These are phyloP conservation scores for Apiosordaria backusii DNA, from an alignment of 495 filamentous ascomycete genomes.

Conservation along the genomic window DNA sequence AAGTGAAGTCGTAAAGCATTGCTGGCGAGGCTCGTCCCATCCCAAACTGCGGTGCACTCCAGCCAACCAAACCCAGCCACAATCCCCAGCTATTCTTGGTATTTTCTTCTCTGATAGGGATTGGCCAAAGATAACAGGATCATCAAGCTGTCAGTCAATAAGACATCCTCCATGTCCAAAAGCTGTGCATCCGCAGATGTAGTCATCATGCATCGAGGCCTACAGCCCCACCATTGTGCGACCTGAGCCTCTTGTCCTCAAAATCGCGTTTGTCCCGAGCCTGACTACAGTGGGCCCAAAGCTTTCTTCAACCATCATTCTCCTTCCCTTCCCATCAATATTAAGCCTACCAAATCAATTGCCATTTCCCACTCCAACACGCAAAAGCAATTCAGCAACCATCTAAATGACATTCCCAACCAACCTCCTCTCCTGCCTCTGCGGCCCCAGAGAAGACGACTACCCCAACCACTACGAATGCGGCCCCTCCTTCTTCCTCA, in stretches of 20 bases:
- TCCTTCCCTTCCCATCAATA: neutral
- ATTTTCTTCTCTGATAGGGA: neutral
- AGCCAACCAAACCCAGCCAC: neutral
- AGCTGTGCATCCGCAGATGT: neutral
- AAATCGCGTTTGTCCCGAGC: neutral
- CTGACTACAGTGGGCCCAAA: neutral
- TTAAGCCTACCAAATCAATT: neutral
- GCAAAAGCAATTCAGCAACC: neutral
- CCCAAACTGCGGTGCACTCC: neutral
- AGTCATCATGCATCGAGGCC: neutral
- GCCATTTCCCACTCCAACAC: neutral
- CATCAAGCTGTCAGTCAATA: neutral
- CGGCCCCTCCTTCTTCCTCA: neutral
- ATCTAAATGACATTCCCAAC: neutral
- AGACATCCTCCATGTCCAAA: neutral
- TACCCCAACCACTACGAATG: neutral
- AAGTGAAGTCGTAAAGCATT: no score
- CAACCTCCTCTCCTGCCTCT: conserved; percentile 3
- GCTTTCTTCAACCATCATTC: neutral
- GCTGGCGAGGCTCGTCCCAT: no score
- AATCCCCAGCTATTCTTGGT: neutral
- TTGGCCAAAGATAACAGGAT: neutral
- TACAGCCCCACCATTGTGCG: neutral
- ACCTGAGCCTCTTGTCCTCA: neutral
- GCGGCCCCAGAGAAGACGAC: neutral